These are phyloP conservation scores for Cairneyella variabilis DNA, from an alignment of 495 filamentous ascomycete species.

Conservation along the genomic window DNA sequence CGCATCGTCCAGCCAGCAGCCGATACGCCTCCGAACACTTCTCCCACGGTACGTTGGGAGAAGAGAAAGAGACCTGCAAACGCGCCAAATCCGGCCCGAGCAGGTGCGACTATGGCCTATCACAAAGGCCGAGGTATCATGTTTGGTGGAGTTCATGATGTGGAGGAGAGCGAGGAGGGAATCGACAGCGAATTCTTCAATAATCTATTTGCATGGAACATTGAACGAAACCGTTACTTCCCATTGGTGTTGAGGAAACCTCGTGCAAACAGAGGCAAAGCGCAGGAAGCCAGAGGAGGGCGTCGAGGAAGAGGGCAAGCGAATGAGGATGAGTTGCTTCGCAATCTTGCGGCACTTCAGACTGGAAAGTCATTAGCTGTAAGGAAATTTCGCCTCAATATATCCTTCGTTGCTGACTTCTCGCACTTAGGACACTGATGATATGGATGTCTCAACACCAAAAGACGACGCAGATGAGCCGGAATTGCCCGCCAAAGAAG, in stretches of 20 bases:
- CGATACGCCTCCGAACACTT: constrained; percentile 55
- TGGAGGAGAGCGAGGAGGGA: constrained; percentile 89
- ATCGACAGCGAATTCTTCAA: constrained; percentile 98
- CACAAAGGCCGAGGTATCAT: constrained; percentile 89
- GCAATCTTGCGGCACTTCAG: constrained; percentile 77
- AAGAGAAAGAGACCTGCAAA: constrained; percentile 89
- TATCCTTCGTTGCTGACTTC: background rate
- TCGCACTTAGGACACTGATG: constrained; percentile 38
- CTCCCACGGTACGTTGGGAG: constrained; percentile 82
- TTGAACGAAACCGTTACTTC: constrained; percentile 92
- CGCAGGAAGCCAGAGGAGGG: constrained; percentile 50
- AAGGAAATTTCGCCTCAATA: background rate
- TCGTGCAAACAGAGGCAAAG: constrained; percentile 56
- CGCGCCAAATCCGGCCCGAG: constrained; percentile 74
- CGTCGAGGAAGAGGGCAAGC: constrained; percentile 70
- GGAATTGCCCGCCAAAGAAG: constrained; percentile 44
- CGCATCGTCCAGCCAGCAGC: constrained; percentile 67
- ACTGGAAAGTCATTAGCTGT: constrained; percentile 54
- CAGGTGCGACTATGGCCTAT: constrained; percentile 85
- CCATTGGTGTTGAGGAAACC: constrained; percentile 72
- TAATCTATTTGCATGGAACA: constrained; percentile 81
- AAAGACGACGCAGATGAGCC: constrained; percentile 44
- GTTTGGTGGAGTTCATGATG: constrained; percentile 94
- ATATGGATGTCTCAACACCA: constrained; percentile 49
- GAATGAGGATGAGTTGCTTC: constrained; percentile 84